Percentiles rank a stretch among this genome's conserved stretches.
Evolutionary conservation across 192 early-diverging fungal species (phyloP).

Genomic region (Allomyces macrogynus): DNA sequence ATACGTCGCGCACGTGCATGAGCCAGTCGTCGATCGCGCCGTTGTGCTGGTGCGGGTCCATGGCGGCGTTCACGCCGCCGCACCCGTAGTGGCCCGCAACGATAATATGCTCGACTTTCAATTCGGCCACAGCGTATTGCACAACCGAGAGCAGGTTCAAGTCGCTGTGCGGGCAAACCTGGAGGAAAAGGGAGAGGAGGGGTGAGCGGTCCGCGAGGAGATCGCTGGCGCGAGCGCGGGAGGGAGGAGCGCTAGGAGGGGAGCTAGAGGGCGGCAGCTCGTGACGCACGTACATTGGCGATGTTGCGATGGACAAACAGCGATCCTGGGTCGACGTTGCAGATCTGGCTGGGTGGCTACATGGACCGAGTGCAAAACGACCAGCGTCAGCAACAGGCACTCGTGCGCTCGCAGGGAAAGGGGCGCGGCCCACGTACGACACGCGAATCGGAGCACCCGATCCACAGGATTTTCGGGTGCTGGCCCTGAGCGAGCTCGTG

Average conservation of each 20-base stretch:
- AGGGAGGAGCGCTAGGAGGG: too few relatives aligned
- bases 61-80: conserved; percentile 45
- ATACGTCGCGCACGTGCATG: conserved; percentile 65
- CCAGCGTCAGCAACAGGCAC: too few relatives aligned
- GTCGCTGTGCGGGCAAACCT: conserved; percentile 50
- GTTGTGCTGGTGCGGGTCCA: conserved; percentile 31
- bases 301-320: conserved; percentile 96
- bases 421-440: background rate
- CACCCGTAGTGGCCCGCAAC: conserved; percentile 28
- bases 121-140: conserved; percentile 76
- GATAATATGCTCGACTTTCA: conserved; percentile 82
- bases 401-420: too few relatives aligned
- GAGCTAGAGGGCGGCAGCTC: too few relatives aligned
- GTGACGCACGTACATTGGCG: conserved; percentile 27
- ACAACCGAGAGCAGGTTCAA: conserved; percentile 63
- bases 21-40: conserved; percentile 85
- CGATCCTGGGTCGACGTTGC: conserved; percentile 49
- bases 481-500: conserved; percentile 48
- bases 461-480: conserved; percentile 69
- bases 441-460: conserved; percentile 14
- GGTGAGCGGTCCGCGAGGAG: too few relatives aligned
- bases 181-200: too few relatives aligned
- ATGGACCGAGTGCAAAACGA: conserved; percentile 31
- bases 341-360: conserved; percentile 60
- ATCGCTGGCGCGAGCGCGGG: too few relatives aligned